phyloP scores from a whole-genome alignment of 169 alveolate species.

The Eimeria maxima region DNA sequence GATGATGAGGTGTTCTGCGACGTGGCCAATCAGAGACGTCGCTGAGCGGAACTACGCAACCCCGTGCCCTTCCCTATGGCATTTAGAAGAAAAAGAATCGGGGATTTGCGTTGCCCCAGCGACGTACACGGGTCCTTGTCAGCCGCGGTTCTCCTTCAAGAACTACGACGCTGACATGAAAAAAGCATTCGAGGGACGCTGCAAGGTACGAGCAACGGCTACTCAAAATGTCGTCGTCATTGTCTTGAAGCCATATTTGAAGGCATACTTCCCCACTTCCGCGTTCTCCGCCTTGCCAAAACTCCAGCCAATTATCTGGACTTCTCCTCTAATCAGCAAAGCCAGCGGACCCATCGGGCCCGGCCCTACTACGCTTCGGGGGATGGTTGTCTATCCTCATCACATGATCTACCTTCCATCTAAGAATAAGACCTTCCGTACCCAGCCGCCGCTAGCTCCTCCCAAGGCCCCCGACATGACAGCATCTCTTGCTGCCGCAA shows the following conservation, averaged over 20 bases:
- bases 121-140: constrained; percentile 75
- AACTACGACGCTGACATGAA: constrained; percentile 61
- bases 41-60: constrained; percentile 73
- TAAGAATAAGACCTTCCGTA: not conserved
- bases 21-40: constrained; percentile 75
- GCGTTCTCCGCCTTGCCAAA: constrained; percentile 53
- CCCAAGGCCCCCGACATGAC: constrained; percentile 37
- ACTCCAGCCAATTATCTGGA: constrained; percentile 13
- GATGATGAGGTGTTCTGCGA: constrained; percentile 74
- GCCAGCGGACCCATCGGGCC: constrained; percentile 77
- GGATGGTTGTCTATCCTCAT: constrained; percentile 69
- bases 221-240: not conserved
- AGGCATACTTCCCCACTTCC: constrained; percentile 79
- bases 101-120: constrained; percentile 73
- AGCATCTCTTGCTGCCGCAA: constrained; percentile 72
- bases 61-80: constrained; percentile 79
- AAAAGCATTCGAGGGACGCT: constrained; percentile 75
- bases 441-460: constrained; percentile 34
- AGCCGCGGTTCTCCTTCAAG: constrained; percentile 63
- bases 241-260: not conserved
- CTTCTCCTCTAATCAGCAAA: not conserved
- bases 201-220: constrained; percentile 63
- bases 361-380: constrained; percentile 47
- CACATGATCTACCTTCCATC: constrained; percentile 76
- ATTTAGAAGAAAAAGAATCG: constrained; percentile 59